These are phyloP conservation scores for Vigna radiata DNA, from an alignment of 306 rosid species.

Conservation along the genomic window DNA sequence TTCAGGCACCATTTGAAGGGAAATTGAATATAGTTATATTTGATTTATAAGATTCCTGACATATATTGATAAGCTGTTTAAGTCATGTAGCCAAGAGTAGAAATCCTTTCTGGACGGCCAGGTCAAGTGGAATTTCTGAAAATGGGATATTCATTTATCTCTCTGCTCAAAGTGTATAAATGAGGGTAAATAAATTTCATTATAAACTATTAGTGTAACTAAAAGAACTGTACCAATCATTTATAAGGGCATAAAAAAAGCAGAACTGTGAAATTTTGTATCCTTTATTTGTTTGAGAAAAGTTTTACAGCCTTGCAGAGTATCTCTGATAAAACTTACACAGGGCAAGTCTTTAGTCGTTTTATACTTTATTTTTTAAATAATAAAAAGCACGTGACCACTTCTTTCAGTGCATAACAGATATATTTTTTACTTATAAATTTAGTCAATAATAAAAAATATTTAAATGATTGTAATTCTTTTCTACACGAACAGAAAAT, in stretches of 20 bases:
- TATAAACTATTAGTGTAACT: no score
- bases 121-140: neutral
- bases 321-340: no score
- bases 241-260: no score
- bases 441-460: no score
- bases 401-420: neutral
- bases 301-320: no score
- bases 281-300: no score
- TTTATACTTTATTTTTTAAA: neutral
- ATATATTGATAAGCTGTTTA: neutral
- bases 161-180: no score
- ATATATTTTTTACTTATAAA: neutral
- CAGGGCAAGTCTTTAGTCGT: no score
- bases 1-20: neutral
- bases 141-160: neutral
- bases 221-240: no score
- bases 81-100: conserved; percentile 1
- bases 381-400: neutral
- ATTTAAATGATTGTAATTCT: neutral
- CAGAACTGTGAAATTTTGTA: no score
- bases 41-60: no score
- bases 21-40: neutral
- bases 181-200: no score
- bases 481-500: neutral
- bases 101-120: neutral